Evolutionary conservation across 1,284 basidiomycete genomes (phyloP).

Genomic region (Psilocybe mexicana): DNA sequence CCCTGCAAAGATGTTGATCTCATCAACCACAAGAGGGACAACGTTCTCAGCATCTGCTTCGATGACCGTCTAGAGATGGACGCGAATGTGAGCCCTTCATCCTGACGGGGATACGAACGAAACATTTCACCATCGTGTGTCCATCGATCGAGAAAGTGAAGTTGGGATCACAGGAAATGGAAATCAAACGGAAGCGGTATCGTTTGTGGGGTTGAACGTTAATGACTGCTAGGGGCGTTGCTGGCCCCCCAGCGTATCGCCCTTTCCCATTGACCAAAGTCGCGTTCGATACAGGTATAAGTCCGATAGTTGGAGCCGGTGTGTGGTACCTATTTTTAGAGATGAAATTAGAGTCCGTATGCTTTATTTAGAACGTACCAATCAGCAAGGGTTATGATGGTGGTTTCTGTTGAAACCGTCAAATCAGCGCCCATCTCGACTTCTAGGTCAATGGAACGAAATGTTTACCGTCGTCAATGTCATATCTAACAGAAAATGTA

Average conservation of each 20-base stretch:
- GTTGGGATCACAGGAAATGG: slow-evolving; percentile 11
- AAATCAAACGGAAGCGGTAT: slow-evolving; percentile 42
- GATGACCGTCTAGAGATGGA: slow-evolving; percentile 9
- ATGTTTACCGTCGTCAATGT: slow-evolving; percentile 32
- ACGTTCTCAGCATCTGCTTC: slow-evolving; percentile 17
- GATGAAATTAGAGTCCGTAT: slow-evolving; percentile 27
- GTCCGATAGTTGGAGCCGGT: background rate
- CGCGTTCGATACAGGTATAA: slow-evolving; percentile 27
- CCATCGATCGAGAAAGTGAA: slow-evolving; percentile 32
- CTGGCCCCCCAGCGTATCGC: slow-evolving; percentile 31
- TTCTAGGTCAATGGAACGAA: background rate
- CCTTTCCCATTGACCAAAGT: slow-evolving; percentile 57
- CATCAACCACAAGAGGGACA: slow-evolving; percentile 31
- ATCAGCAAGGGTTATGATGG: slow-evolving; percentile 37
- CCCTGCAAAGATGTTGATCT: slow-evolving; percentile 35
- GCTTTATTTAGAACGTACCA: slow-evolving; percentile 39
- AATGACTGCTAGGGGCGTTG: slow-evolving; percentile 29
- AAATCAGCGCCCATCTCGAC: background rate
- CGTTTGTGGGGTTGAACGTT: slow-evolving; percentile 30
- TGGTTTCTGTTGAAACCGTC: slow-evolving; percentile 24
- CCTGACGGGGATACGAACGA: background rate
- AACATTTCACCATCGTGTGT: slow-evolving; percentile 23
- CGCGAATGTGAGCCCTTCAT: background rate
- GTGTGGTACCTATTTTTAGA: slow-evolving; percentile 5
- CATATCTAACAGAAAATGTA: slow-evolving; percentile 14